Evolutionary conservation across 2,329 filamentous ascomycete species (phyloP), one percentile per base, ranked within the genome.

Genomic region (Orbilia javanica): DNA sequence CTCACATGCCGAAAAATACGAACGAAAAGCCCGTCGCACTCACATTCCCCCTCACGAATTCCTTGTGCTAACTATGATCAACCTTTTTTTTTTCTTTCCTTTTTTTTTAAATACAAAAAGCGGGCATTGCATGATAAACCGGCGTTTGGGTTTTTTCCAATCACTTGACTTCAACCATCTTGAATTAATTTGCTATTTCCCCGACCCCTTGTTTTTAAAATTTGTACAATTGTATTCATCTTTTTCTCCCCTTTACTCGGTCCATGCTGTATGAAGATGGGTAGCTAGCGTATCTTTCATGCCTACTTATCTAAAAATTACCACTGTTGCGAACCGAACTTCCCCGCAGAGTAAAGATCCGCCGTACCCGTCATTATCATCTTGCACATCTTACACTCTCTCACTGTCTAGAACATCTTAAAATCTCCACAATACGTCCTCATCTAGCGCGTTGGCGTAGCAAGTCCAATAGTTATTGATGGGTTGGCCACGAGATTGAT

Each of bases 51-150:
- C 18, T 20, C 20, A 53, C 50, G 50, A 29, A 53, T n/a, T 27
- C 13, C 2, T 53, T 53, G 11, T 53, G 13, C 22, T 53, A 53
- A 1, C 2, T 36, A 7, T 29, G 18, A 36, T 4, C 10, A n/a
- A 31, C n/a, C n/a, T n/a, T n/a, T n/a, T n/a, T n/a, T n/a, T n/a
- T n/a, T n/a, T n/a, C n/a, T n/a, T n/a, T n/a, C n/a, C n/a, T n/a
- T n/a, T n/a, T n/a, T n/a, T n/a, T n/a, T n/a, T n/a, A n/a, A n/a
- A n/a, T n/a, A n/a, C n/a, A n/a, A 31, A 44, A 44, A 68, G 31
- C n/a, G 31, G 55, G 53, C 31, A 71, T 65, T 65, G 69, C 69
- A 73, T 73, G 46, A 48, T 73, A 66, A 15, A 57, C 34, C 31
- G 69, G 60, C 69, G 69, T 73, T 72, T 48, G 13, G 29, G 29